phyloP scores from a whole-genome alignment of 2,329 filamentous ascomycete genomes.

The Rhinocladiella mackenziei region DNA sequence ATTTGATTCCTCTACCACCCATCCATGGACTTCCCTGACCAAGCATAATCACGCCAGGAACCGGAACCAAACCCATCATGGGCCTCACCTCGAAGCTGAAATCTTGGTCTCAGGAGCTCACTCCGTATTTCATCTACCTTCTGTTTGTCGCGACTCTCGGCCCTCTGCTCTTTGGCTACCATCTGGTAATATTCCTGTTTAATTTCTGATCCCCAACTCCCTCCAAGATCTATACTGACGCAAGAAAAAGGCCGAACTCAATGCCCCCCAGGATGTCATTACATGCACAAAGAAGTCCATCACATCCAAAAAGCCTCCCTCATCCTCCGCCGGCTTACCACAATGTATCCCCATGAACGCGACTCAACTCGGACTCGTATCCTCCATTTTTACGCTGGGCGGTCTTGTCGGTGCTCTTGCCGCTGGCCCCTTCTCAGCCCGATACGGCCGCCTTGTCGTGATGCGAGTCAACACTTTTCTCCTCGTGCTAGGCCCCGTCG shows the following conservation, averaged over 20 bases:
- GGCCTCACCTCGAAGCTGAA: slow-evolving; percentile 17
- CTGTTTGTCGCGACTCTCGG: slow-evolving; percentile 76
- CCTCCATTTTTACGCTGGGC: slow-evolving; percentile 89
- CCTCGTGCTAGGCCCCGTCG: slow-evolving; percentile 69
- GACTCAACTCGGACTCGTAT: slow-evolving; percentile 76
- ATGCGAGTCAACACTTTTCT: slow-evolving; percentile 76
- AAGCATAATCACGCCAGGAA: too few relatives aligned
- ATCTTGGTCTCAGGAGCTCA: slow-evolving; percentile 22
- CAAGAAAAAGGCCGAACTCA: slow-evolving; percentile 96
- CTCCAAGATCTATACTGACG: too few relatives aligned
- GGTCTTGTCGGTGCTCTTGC: slow-evolving; percentile 78
- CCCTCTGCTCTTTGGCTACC: slow-evolving; percentile 90
- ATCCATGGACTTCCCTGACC: too few relatives aligned
- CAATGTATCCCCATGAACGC: slow-evolving; percentile 88
- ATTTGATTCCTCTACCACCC: too few relatives aligned
- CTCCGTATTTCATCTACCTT: slow-evolving; percentile 69
- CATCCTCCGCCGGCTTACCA: slow-evolving; percentile 63
- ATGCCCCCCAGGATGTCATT: slow-evolving; percentile 89
- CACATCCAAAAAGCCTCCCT: slow-evolving; percentile 45
- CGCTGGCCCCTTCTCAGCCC: slow-evolving; percentile 71
- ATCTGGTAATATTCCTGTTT: slow-evolving; percentile 59
- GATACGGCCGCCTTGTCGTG: slow-evolving; percentile 67
- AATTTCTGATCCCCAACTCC: not conserved
- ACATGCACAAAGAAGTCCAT: slow-evolving; percentile 68
- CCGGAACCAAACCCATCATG: slow-evolving; percentile 17